Evolutionary conservation across 768 basidiomycete species (phyloP), one percentile per base, ranked within the genome.

Genomic region (Tylopilus sp.): DNA sequence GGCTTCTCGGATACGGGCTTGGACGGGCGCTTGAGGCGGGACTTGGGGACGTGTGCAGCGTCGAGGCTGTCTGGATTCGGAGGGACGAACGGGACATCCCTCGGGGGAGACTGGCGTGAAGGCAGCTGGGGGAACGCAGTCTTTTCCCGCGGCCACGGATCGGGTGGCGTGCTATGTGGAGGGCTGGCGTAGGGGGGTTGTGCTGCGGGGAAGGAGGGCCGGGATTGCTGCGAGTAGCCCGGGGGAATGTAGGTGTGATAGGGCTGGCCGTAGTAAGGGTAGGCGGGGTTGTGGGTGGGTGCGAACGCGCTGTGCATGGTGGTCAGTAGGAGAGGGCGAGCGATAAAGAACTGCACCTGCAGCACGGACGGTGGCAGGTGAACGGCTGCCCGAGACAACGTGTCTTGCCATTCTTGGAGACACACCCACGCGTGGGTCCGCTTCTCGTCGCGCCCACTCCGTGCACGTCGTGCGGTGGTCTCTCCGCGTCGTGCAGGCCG

Each of bases 251-350:
- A 69, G 3, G 70, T 63, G 21, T 80, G 78, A 24, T 70, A 65
- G 12, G 75, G 74, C 42, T 78, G 77, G 19, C 68, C 69, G 57
- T 78, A 79, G 68, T 77, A 76, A 24, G 72, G 65, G 65, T 79
- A 81, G 44, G 64, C 71, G 45, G 69, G 59, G 42, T 74, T 78
- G 62, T 77, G 78, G 41, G 60, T 72, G 40, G 63, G 61, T 42
- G 66, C 58, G 54, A 74, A 70, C 43, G 47, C n/a, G 45, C 30
- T 53, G 52, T 72, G 70, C 67, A 71, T 73, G 34, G 52, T 55
- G 60, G 55, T 46, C 30, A 45, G 55, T 24, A 25, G 45, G 46
- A 50, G 25, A 46, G 45, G 43, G 11, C 53, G 40, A 28, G 47
- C 48, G 58, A 57, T 55, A 57, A 57, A 55, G 54, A 9, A 21